phyloP scores from a whole-genome alignment of 208 protist species.

The Leishmania aethiopica region DNA sequence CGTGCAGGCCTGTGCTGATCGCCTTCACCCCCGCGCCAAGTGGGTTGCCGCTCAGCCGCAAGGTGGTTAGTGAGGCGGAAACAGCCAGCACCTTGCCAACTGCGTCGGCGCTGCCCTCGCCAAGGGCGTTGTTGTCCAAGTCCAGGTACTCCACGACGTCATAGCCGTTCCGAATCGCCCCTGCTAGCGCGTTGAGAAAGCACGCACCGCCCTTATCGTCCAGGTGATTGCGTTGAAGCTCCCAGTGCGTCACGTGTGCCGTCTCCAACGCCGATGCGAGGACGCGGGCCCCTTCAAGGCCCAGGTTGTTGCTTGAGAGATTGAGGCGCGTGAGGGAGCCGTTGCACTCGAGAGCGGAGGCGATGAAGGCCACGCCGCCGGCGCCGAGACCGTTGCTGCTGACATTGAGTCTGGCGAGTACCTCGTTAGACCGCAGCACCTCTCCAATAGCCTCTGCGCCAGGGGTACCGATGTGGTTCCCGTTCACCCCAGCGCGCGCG shows the following conservation, averaged over 20 bases:
- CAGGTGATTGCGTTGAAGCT: slow-evolving; percentile 74
- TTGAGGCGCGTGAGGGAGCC: slow-evolving; percentile 81
- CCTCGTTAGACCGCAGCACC: slow-evolving; percentile 78
- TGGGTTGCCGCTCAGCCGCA: slow-evolving; percentile 65
- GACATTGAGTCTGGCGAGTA: slow-evolving; percentile 87
- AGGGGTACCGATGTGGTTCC: slow-evolving; percentile 89
- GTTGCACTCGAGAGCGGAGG: slow-evolving; percentile 68
- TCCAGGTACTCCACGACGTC: slow-evolving; percentile 71
- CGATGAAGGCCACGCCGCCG: slow-evolving; percentile 68
- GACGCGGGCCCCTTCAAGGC: slow-evolving; percentile 59
- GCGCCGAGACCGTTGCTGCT: slow-evolving; percentile 89
- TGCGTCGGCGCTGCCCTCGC: slow-evolving; percentile 48
- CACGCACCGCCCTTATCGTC: slow-evolving; percentile 70
- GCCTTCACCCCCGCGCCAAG: slow-evolving; percentile 50
- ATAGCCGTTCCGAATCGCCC: slow-evolving; percentile 54
- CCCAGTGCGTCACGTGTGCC: slow-evolving; percentile 56
- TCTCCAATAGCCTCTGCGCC: slow-evolving; percentile 82
- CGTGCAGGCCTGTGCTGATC: slow-evolving; percentile 67
- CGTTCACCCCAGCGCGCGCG: slow-evolving; percentile 83
- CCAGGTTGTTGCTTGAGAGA: slow-evolving; percentile 89
- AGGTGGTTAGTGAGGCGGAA: slow-evolving; percentile 44
- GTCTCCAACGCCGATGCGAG: slow-evolving; percentile 65
- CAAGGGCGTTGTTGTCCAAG: slow-evolving; percentile 74
- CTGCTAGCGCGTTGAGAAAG: slow-evolving; percentile 60
- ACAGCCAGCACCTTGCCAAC: slow-evolving; percentile 53